These are phyloP conservation scores for Gastrolobium villosum DNA, from an alignment of 306 rosid species.

Conservation along the genomic window DNA sequence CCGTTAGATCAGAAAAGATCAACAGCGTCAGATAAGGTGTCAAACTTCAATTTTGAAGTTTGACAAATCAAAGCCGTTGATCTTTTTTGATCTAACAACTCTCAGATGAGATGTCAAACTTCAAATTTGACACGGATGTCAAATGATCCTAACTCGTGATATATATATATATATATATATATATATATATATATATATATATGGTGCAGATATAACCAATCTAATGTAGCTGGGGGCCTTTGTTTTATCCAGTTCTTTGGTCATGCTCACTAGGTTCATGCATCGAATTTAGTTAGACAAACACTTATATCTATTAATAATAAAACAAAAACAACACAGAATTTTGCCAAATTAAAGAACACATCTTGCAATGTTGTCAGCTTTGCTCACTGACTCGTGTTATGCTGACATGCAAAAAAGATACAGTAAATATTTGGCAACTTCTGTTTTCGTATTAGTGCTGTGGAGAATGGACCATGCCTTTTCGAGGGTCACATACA, in stretches of 20 bases:
- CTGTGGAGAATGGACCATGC: background rate
- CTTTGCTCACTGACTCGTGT: conserved; percentile 22
- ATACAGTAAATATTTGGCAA: background rate
- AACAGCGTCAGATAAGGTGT: too few species aligned
- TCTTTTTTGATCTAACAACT: too few species aligned
- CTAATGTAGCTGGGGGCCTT: conserved; percentile 27
- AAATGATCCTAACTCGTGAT: too few species aligned
- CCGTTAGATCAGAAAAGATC: too few species aligned
- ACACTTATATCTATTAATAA: background rate
- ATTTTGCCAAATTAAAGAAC: conserved; percentile 20
- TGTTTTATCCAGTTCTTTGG: conserved; percentile 32
- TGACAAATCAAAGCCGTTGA: too few species aligned
- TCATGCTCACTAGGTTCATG: conserved; percentile 24
- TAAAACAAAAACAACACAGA: background rate
- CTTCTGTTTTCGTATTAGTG: background rate
- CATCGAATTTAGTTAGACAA: background rate
- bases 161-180: too few species aligned
- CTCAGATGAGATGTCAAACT: too few species aligned
- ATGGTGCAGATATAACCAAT: background rate
- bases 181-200: background rate
- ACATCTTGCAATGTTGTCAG: conserved; percentile 12
- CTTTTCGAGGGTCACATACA: background rate
- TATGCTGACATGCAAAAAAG: conserved; percentile 15
- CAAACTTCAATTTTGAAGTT: too few species aligned
- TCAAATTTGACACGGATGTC: too few species aligned